These are phyloP conservation scores for Schizonepeta tenuifolia DNA, from an alignment of 257 asterid species.

Conservation along the genomic window DNA sequence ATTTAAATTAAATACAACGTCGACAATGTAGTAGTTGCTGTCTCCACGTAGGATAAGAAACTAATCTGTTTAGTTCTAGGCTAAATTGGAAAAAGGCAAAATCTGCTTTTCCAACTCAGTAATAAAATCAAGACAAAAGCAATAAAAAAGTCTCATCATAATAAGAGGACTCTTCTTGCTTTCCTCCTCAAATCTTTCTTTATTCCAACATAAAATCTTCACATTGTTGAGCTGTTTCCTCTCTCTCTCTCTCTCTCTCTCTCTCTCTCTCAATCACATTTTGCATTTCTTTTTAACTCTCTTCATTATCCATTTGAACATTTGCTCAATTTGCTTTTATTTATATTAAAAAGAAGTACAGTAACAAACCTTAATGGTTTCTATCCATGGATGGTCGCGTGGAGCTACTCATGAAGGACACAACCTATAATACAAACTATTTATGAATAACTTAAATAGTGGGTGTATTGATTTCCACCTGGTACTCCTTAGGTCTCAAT, in stretches of 20 bases:
- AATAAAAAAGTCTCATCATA: constrained; percentile 31
- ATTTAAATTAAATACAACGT: neutral
- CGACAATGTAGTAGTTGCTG: constrained; percentile 41
- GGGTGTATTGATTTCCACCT: no score
- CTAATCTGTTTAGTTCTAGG: constrained; percentile 29
- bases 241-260: no score
- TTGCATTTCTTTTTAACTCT: constrained; percentile 15
- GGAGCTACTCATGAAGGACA: no score
- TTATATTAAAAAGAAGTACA: neutral
- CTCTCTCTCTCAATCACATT: neutral
- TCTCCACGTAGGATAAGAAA: constrained; percentile 49
- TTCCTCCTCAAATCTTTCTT: constrained; percentile 42
- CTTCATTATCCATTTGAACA: constrained; percentile 40
- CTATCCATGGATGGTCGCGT: no score
- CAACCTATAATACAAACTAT: no score
- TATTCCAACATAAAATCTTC: constrained; percentile 51
- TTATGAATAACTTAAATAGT: no score
- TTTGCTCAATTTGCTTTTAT: neutral
- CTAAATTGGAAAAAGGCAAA: constrained; percentile 29
- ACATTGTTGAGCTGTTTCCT: constrained; percentile 42
- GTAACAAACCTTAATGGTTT: neutral
- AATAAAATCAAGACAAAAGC: constrained; percentile 38
- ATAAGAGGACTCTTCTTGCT: constrained; percentile 21
- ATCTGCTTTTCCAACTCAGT: constrained; percentile 44
- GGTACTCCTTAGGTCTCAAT: no score